Evolutionary conservation across 257 asterid genomes (phyloP), one percentile per base, ranked within the genome.

Genomic region (Solanum virginianum): DNA sequence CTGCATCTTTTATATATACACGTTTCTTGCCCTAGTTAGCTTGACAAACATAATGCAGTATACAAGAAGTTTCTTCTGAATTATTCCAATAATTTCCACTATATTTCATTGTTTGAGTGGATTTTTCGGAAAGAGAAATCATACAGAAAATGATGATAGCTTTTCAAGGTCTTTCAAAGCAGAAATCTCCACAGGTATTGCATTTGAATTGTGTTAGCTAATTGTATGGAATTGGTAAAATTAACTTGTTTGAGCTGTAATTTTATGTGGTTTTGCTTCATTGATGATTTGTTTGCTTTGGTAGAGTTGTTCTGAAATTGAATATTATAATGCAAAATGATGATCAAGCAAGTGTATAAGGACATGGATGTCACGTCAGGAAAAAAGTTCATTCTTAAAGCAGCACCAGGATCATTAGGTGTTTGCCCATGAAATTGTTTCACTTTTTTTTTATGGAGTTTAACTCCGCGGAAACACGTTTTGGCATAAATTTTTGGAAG

Each of bases 141-240:
- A 36, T 36, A 3, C 22, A 43, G 15, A 88, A 88, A 88, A 94
- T 92, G 96, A 91, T 94, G 93, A 92, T 91, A 32, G 87, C 8
- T 85, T 89, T 72, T 85, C 90, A 92, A 53, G 92, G 92, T 57
- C 91, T 91, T 81, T 55, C 89, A 16, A 92, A 94, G 89, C 83
- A 88, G 80, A 92, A 86, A 89, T 90, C 95, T 81, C 90, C 89
- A 84, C 89, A 86, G 95, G 96, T 94, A 87, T 20, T 32, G 43
- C 71, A 3, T 6, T 57, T 81, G 71, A 14, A 24, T 41, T 13
- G 41, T 81, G 47, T 20, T 81, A 20, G 68, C 24, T 2, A 62
- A 59, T 41, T 13, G 41, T 36, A 79, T 79, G 26, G 18, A 49
- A 11, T 79, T 79, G 10, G 83, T 57, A 53, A 57, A 45, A 3